Base-by-base conservation (phyloP, 768 basidiomycete species). In the Xerocomellus chrysenteron region DNA sequence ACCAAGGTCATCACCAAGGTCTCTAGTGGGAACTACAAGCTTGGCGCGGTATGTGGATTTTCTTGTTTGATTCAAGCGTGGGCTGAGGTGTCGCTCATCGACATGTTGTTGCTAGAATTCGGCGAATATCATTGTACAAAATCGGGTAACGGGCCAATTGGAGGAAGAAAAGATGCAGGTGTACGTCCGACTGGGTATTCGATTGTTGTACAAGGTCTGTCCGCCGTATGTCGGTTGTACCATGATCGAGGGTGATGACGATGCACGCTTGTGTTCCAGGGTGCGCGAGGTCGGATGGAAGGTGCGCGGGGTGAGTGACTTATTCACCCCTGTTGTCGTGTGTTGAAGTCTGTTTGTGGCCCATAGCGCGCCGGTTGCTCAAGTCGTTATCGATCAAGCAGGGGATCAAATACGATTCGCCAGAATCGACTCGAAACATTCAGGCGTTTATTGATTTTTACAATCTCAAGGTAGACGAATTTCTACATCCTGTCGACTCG, bases 81-180 rank as follows among this genome's bases (percentile, higher is more conserved):
- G 6, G 14, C 24, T 14, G 24, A 28, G 19, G 26, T 41, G 17
- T 41, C 8, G 28, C 19, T 51, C 21, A 51, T n/a, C 1, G 6
- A 39, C 51, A 45, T 46, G 46, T 46, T 54, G 50, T 61, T 40
- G 14, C 10, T 44, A 92, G 90, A 97, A 99, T 66, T 95, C 93
- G 50, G 96, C 94, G 26, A 99, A 99, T 68, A 97, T 99, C 62
- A 93, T 98, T 56, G 95, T 99, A 1, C 96, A 98, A 75, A 94
- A 98, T 68, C 81, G 96, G 14, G 73, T 84, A 71, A 94, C 92
- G 0, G 96, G 96, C 0, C 90, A 92, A 69, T 69, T 98, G 55
- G 90, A 94, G 68, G 96, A 99, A 74, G 96, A 98, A 76, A 98
- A 98, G 78, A 99, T 98, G 94, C 88, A 94, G 66, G 85, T 86